Evolutionary conservation across 164 flowering plant species (phyloP), one percentile per base, ranked within the genome.

Genomic region (Amborella trichopoda): DNA sequence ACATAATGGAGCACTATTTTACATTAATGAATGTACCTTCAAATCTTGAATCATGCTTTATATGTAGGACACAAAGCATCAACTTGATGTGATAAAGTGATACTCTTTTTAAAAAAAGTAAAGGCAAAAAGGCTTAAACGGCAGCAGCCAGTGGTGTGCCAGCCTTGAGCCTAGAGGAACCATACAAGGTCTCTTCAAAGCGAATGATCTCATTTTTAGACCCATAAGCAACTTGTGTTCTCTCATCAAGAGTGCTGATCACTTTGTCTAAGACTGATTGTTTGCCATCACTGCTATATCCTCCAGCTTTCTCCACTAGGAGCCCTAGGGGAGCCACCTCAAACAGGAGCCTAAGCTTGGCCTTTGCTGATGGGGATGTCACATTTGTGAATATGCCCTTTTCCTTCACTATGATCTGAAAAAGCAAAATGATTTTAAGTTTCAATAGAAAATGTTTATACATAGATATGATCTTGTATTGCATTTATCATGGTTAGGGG

Each of bases 341-440:
- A 57, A 91, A 91, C 25, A 91, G 39, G 66, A 91, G 64, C 55
- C 98, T 81, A 58, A 91, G 76, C 74, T 91, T 91, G 14, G 99
- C 99, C 58, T 87, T 83, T 13, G 96, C 28, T 5, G 95, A 19
- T 26, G 96, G 99, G 13, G 96, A 87, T 40, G 41, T 58, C 63
- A 91, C 99, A 66, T 91, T 91, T 46, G 99, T 91, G 70, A 87
- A 87, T 16, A 91, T 61, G 27, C 99, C 99, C 56, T 91, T 91
- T 59, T 91, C 99, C 63, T 91, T 91, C 36, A 91, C 96, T 50
- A 91, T 87, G 49, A 91, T 87, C 99, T 91, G 76, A 53, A 44
- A 54, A 40, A n/a, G n/a, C n/a, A n/a, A n/a, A n/a, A n/a, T n/a
- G n/a, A n/a, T n/a, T n/a, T n/a, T n/a, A n/a, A n/a, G n/a, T n/a